Evolutionary conservation across 2,329 filamentous ascomycete species (phyloP).

Genomic region (Calonectria montana): DNA sequence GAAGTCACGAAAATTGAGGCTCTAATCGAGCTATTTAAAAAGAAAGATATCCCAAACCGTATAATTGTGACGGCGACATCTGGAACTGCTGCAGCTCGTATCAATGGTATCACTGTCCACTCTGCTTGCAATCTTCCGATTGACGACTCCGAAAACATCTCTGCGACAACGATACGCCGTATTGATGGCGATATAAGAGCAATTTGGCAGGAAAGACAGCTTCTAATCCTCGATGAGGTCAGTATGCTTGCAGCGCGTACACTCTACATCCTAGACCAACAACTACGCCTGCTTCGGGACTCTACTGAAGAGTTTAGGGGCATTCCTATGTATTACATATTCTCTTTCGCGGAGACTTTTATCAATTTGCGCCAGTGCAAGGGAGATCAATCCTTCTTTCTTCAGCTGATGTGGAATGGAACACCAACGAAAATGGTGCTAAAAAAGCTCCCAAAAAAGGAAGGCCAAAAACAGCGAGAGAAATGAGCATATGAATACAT

Average conservation of each 20-base stretch:
- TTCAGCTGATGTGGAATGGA: background rate
- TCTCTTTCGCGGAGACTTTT: background rate
- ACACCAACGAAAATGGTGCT: background rate
- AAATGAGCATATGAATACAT: background rate
- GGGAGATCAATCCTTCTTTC: background rate
- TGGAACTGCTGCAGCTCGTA: constrained; percentile 12
- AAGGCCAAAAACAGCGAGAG: background rate
- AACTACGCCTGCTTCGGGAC: background rate
- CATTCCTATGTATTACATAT: background rate
- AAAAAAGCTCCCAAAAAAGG: background rate
- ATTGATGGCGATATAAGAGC: background rate
- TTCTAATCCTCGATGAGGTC: background rate
- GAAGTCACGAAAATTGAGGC: constrained; percentile 1
- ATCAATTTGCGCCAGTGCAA: background rate
- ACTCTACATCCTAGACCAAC: background rate
- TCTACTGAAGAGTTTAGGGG: background rate
- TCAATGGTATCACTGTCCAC: constrained; percentile 26
- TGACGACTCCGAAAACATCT: background rate
- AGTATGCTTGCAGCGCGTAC: background rate
- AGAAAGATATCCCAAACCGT: background rate
- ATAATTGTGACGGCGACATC: constrained; percentile 13
- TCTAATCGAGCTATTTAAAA: background rate
- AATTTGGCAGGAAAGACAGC: background rate
- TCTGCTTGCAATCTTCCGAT: constrained; percentile 15
- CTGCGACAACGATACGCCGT: background rate